Evolutionary conservation across 2,329 filamentous ascomycete genomes (phyloP).

Genomic region (Pseudocercospora musae): DNA sequence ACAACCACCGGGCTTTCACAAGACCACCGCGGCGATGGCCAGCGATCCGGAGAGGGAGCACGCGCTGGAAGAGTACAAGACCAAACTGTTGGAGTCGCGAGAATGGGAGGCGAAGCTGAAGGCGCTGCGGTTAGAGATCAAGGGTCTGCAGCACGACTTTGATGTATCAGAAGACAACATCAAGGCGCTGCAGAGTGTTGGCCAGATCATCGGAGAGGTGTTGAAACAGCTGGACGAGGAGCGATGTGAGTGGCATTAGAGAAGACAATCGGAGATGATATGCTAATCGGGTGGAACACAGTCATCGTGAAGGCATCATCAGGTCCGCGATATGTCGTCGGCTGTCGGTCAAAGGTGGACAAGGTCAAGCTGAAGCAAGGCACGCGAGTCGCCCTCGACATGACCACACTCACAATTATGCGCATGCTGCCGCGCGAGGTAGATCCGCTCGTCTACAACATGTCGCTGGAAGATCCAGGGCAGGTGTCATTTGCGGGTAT

Average conservation of each 20-base stretch:
- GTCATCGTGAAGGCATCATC: constrained; percentile 99
- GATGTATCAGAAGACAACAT: constrained; percentile 99
- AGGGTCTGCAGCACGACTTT: constrained; percentile 89
- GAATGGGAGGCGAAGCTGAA: constrained; percentile 99
- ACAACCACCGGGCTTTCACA: not conserved
- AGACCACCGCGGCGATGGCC: constrained; percentile 22
- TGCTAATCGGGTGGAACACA: constrained; percentile 39
- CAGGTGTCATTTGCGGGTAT: constrained; percentile 98
- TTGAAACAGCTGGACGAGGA: constrained; percentile 98
- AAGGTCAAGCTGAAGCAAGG: constrained; percentile 97
- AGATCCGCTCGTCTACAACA: constrained; percentile 98
- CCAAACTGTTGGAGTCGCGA: constrained; percentile 74
- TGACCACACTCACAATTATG: constrained; percentile 99
- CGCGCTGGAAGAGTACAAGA: constrained; percentile 53
- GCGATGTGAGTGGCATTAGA: constrained; percentile 67
- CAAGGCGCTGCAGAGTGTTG: constrained; percentile 97
- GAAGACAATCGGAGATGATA: not conserved
- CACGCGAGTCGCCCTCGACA: constrained; percentile 93
- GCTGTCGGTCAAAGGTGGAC: constrained; percentile 97
- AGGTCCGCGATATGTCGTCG: constrained; percentile 94
- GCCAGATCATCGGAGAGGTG: constrained; percentile 98
- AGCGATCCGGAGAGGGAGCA: constrained; percentile 51
- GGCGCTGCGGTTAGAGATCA: constrained; percentile 88
- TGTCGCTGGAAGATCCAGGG: constrained; percentile 96
- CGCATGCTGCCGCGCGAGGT: constrained; percentile 98